Conservation (phyloP, 352 stramenopile species). For the Pythium volutum region DNA sequence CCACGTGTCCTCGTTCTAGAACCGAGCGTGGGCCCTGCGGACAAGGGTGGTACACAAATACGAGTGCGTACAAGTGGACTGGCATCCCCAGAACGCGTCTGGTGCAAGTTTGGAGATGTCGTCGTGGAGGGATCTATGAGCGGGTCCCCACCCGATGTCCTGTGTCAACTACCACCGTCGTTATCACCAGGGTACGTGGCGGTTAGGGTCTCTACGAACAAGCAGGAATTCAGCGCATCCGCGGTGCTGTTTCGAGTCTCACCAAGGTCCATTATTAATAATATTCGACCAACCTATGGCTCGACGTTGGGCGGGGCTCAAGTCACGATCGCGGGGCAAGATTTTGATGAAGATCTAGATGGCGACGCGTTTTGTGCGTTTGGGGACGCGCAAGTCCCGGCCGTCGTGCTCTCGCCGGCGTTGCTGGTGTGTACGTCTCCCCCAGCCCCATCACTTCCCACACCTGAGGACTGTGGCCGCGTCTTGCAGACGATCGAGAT, state of each 20-base stretch:
- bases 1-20: conserved; percentile 3
- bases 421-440: conserved; percentile 35
- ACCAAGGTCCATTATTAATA: conserved; percentile 32
- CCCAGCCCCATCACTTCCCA: not conserved
- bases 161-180: not conserved
- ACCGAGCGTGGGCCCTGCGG: conserved; percentile 5
- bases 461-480: conserved; percentile 1
- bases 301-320: conserved; percentile 40
- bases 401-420: conserved; percentile 22
- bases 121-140: conserved; percentile 10
- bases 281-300: conserved; percentile 39
- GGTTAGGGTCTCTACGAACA: conserved; percentile 92
- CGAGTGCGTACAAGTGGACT: not conserved
- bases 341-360: conserved; percentile 22
- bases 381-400: conserved; percentile 23
- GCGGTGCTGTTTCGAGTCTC: conserved; percentile 64
- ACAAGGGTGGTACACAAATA: conserved; percentile 11
- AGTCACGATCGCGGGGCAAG: conserved; percentile 28
- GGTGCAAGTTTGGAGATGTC: conserved; percentile 21
- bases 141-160: not conserved
- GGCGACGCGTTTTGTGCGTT: conserved; percentile 34
- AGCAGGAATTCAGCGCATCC: conserved; percentile 88
- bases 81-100: not conserved
- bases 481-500: conserved; percentile 25
- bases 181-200: conserved; percentile 26